Evolutionary conservation across 148 eudicot species (phyloP), one percentile per base, ranked within the genome.

Genomic region (Rhododendron simsii): DNA sequence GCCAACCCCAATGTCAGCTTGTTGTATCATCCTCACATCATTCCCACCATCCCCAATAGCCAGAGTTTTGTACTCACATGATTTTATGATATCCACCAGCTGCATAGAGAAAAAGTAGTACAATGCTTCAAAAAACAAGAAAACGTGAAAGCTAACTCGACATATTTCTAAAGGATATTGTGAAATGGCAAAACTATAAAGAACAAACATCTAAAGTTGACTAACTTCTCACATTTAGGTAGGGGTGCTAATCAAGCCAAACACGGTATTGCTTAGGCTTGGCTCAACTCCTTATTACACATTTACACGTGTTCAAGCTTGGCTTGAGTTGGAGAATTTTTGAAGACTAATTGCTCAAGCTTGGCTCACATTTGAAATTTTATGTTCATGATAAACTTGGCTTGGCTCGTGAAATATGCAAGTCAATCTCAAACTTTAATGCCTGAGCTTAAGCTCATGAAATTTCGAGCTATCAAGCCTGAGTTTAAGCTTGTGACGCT

Each of bases 31-130:
- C 88, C 95, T 93, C 87, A 98, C 99, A 86, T 98, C 99, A 91
- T 98, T 98, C 67, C 99, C 99, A 73, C 99, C 99, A 93, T 98
- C 99, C 63, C 99, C 99, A 84, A 98, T 94, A 37, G 99, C 99
- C 92, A 98, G 82, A 47, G 99, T 98, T 91, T 95, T 91, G 71
- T 95, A 98, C 61, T 98, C 99, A 85, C 98, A 94, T 73, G 91
- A 93, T 90, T 94, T 98, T 87, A 98, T 77, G 83, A 98, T 93
- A 91, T 92, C 96, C 86, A 98, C 99, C 73, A 98, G 94, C 99
- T 98, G 93, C 86, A 91, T 67, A 81, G 41, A 41, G 26, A 59
- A 51, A 44, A 9, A 75, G 35, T 35, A 83, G 37, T 11, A 30
- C 3, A 13, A 41, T 13, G 33, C 7, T 61, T 21, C 30, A 47